Base-by-base conservation (phyloP, 768 basidiomycete genomes). In the Tephrocybe sp. region DNA sequence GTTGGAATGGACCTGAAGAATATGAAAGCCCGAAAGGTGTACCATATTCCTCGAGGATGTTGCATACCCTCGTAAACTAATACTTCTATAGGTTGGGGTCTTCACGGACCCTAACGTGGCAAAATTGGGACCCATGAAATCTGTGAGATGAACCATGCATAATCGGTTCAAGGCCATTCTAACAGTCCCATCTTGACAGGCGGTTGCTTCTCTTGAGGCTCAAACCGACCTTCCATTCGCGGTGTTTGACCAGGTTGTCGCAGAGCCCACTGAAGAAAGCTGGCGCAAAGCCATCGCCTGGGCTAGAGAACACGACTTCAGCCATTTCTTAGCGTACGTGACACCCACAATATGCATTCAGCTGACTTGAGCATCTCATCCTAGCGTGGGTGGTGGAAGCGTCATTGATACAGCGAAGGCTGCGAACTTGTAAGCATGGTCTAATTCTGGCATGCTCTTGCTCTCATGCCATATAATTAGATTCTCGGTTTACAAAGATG, bases 371-470 rank as follows among this genome's bases (percentile, higher is more conserved):
- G 15, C 42, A 36, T 36, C 33, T 33, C n/a, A 55, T 23, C 15
- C 57, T n/a, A 90, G 91, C 34, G 86, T 94, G 25, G 92, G 93
- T 55, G 93, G 93, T n/a, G 93, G 93, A 57, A 93, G 90, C 61
- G 90, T 93, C 21, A 97, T 97, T 63, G 95, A 97, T 65, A 97
- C 94, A 0, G 90, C 94, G 47, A 98, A 98, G 67, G 84, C 93
- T 6, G 94, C 96, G 26, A 98, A 98, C 70, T 62, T 98, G 82
- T 90, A 45, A 78, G 60, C 15, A 11, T n/a, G 28, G 34, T 20
- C 40, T 5, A 30, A 3, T 28, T 17, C 30, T 42, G 21, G 18
- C 15, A 18, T 36, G 41, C 5, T 12, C 32, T 14, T 20, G 17
- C 28, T 7, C 38, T 51, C 17, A 56, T 45, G 49, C 33, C 18